A percentile compares a stretch with the other conserved stretches of the same genome.
Conservation (phyloP, 2,329 filamentous ascomycete species). For the Trichocomaceae sp. region DNA sequence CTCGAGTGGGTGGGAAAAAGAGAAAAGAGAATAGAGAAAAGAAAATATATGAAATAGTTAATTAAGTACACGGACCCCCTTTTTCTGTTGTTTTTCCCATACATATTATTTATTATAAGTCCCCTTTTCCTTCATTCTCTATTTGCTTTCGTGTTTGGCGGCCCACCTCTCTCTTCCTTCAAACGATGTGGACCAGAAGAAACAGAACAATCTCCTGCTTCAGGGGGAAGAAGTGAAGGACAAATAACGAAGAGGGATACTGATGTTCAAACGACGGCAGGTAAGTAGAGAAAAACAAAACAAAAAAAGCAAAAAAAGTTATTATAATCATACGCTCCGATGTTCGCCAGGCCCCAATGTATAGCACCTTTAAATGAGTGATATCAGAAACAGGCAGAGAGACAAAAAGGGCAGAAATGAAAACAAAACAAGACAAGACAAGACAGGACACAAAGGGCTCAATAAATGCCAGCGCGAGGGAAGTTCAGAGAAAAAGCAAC, state of each 20-base stretch:
- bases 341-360: constrained; percentile 14
- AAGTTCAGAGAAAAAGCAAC: neutral
- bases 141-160: neutral
- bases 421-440: neutral
- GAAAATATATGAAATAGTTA: neutral
- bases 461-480: neutral
- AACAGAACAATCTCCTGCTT: neutral
- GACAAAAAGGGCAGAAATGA: constrained; percentile 1
- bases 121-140: neutral
- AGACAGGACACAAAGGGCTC: neutral
- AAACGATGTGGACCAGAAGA: neutral
- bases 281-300: neutral
- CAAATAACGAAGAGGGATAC: neutral
- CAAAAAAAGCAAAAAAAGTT: neutral
- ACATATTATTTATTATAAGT: neutral
- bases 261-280: neutral
- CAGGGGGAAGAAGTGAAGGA: neutral
- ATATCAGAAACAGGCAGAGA: constrained; percentile 12
- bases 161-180: neutral
- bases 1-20: neutral
- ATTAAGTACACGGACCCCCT: neutral
- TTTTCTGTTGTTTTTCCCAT: neutral
- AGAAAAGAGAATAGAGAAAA: neutral
- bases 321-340: constrained; percentile 10
- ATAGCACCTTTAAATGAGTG: constrained; percentile 15